A percentile compares a stretch with the other conserved stretches of the same genome.
Conservation (phyloP, 164 flowering plant genomes). For the Stephania japonica region DNA sequence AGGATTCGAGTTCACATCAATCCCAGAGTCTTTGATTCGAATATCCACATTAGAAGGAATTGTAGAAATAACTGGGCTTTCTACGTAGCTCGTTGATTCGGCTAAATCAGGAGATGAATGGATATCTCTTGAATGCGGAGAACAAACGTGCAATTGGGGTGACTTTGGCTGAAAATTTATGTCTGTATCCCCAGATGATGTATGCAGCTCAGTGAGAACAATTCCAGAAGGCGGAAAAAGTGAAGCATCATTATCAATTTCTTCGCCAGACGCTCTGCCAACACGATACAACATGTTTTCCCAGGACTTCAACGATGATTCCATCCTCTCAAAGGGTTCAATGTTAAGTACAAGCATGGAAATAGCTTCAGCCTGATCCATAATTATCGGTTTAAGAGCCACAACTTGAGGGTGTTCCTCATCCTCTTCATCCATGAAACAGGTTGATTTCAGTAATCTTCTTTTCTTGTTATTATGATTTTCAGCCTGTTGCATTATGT, state of each 20-base stretch:
- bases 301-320: conserved; percentile 43
- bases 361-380: conserved; percentile 21
- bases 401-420: conserved; percentile 16
- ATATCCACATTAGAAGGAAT: conserved; percentile 22
- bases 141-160: conserved; percentile 19
- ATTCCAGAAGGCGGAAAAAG: conserved; percentile 21
- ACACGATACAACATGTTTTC: conserved; percentile 40
- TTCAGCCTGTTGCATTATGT: conserved; percentile 32
- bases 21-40: conserved; percentile 28
- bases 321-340: conserved; percentile 46
- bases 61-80: conserved; percentile 30
- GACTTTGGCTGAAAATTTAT: conserved; percentile 21
- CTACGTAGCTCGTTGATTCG: conserved; percentile 23
- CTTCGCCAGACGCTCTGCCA: conserved; percentile 31
- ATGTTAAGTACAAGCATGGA: conserved; percentile 20
- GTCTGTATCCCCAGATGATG: conserved; percentile 37
- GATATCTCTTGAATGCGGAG: conserved; percentile 32
- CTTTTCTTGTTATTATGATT: conserved; percentile 39
- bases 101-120: conserved; percentile 41
- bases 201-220: conserved; percentile 19
- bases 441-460: conserved; percentile 32
- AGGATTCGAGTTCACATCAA: conserved; percentile 47
- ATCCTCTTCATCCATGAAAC: conserved; percentile 24
- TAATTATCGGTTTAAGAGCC: conserved; percentile 13
- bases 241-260: conserved; percentile 17